Evolutionary conservation across 2,329 filamentous ascomycete species (phyloP), one percentile per base, ranked within the genome.

Genomic region (Amesomyces nigricolor): DNA sequence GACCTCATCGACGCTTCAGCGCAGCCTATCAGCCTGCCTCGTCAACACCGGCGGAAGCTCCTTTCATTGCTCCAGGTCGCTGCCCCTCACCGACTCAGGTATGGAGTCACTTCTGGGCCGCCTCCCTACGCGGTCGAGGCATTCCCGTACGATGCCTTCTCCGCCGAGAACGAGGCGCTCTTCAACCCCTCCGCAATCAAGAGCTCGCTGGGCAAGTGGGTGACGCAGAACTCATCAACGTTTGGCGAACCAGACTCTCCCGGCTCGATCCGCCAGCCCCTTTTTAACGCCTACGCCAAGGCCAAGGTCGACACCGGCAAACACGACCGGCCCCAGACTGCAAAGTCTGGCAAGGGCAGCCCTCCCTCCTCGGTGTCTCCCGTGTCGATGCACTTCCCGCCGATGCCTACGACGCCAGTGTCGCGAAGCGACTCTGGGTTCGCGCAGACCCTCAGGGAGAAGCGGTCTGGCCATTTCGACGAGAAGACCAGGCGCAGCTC

Each of bases 81-180:
- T 14, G 94, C 94, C 38, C 92, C 92, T 11, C 91, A 96, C 69
- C 89, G 94, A 68, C 83, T 88, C 65, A 86, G 88, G 56, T 96
- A 84, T 65, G 91, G 92, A 39, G 91, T 99, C 2, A 78, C 87
- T 2, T 81, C 85, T n/a, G 94, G 92, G 0, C 91, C 94, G 17
- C 94, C 94, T 35, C 86, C 89, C 4, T 97, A 97, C 70, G 91
- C 91, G 3, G 83, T 95, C 53, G 94, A 99, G 71, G 88, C 91
- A 0, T 99, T 89, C 67, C 94, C 94, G 0, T 89, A 88, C 66
- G 89, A 97, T 68, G 82, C 88, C 2, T 96, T 95, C 68, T 88
- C 90, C 17, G 91, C 88, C 0, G 94, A 99, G 70, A 91, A 89
- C 61, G 80, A 86, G 32, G 80, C 86, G 1, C 78, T 96, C 3